Conservation (phyloP, 441 rosid species). For the Populus hybrid region DNA sequence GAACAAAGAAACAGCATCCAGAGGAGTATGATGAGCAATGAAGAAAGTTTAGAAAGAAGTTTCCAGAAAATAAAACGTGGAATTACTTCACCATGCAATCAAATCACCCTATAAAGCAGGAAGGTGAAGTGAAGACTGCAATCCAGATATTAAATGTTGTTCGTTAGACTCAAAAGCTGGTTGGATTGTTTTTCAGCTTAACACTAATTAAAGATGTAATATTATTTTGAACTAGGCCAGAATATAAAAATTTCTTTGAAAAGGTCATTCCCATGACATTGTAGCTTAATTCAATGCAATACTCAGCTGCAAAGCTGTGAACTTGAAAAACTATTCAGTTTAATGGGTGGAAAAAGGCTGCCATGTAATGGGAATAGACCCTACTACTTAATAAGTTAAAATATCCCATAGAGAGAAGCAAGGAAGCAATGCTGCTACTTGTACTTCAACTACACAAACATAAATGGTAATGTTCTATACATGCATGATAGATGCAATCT, state of each 20-base stretch:
- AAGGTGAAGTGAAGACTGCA: background rate
- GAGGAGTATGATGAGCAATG: background rate
- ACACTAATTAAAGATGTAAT: background rate
- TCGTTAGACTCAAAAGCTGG: background rate
- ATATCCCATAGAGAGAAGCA: background rate
- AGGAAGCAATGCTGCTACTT: background rate
- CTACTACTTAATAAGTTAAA: background rate
- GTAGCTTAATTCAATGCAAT: background rate
- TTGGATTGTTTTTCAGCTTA: background rate
- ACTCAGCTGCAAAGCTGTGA: background rate
- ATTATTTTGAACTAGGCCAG: background rate
- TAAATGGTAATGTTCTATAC: background rate
- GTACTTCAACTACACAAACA: constrained; percentile 1
- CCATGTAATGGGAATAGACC: background rate
- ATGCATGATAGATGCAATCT: background rate
- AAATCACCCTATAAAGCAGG: background rate
- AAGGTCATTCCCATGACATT: background rate
- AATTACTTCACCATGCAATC: background rate
- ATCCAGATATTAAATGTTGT: background rate
- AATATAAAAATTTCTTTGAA: background rate
- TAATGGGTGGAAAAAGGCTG: background rate
- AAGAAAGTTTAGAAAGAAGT: background rate
- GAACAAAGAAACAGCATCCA: background rate
- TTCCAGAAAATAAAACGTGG: too few relatives aligned
- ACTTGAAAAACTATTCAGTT: background rate